Percentiles rank a stretch among this genome's conserved stretches.
These are phyloP conservation scores for Xylaria sp. DNA, from an alignment of 2,329 filamentous ascomycete genomes.

Conservation along the genomic window DNA sequence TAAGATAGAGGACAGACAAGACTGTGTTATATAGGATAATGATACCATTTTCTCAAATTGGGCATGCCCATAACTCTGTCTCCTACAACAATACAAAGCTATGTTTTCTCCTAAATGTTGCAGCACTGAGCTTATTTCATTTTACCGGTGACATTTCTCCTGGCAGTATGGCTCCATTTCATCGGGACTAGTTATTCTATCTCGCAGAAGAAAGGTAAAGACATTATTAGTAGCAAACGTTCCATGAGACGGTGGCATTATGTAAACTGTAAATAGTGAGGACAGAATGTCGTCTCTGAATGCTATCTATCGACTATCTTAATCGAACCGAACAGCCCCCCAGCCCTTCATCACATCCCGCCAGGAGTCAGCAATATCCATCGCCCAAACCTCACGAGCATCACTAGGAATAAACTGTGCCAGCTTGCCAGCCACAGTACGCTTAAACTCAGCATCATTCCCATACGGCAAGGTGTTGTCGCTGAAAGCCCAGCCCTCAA, in stretches of 20 bases:
- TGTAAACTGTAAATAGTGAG: not conserved
- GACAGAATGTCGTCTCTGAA: not conserved
- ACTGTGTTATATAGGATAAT: slow-evolving; percentile 21
- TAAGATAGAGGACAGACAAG: slow-evolving; percentile 17
- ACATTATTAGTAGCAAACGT: not conserved
- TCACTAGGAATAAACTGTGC: slow-evolving; percentile 15
- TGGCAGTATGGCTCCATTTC: not conserved
- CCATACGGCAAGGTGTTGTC: slow-evolving; percentile 3
- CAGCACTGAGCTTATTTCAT: no score
- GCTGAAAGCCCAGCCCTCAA: slow-evolving; percentile 51
- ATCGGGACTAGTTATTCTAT: no score
- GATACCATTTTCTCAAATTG: slow-evolving; percentile 21
- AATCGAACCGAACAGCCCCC: slow-evolving; percentile 32
- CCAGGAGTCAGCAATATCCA: slow-evolving; percentile 49
- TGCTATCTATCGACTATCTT: not conserved
- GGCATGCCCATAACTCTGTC: not conserved
- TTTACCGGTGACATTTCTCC: no score
- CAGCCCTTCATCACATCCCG: slow-evolving; percentile 51
- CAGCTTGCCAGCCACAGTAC: slow-evolving; percentile 4
- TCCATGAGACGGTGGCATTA: no score
- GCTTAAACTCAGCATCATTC: slow-evolving; percentile 1
- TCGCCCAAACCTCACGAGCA: slow-evolving; percentile 36
- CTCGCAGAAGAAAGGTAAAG: not conserved
- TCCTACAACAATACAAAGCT: no score
- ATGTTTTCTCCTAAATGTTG: no score